Evolutionary conservation across 768 basidiomycete genomes (phyloP).

Genomic region (Mycena alexandri): DNA sequence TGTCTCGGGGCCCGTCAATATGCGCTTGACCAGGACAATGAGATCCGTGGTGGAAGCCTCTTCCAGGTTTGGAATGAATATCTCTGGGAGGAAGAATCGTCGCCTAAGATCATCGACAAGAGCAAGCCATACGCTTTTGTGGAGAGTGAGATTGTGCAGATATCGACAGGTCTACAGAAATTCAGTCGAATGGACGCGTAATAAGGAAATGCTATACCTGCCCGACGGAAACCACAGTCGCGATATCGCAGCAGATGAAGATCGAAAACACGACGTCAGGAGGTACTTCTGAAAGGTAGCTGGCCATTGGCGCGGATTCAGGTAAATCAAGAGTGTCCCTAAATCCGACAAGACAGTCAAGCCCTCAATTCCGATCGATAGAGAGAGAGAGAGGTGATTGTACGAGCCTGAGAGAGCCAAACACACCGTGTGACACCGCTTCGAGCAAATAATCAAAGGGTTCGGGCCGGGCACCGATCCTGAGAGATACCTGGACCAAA

Average conservation of each 20-base stretch:
- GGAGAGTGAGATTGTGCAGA: background rate
- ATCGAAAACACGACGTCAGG: constrained; percentile 7
- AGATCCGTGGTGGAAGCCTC: background rate
- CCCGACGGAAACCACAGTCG: background rate
- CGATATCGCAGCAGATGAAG: constrained; percentile 15
- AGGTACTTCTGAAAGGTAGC: background rate
- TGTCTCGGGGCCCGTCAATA: constrained; percentile 7
- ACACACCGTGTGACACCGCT: no score
- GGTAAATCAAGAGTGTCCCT: no score
- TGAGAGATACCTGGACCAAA: no score
- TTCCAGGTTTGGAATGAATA: background rate
- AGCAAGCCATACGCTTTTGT: constrained; percentile 5
- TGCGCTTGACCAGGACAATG: background rate
- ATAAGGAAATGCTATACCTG: background rate
- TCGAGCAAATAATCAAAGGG: no score
- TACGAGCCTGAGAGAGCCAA: no score
- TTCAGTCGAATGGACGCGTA: background rate
- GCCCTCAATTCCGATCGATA: no score
- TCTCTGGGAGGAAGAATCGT: background rate
- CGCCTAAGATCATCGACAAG: constrained; percentile 7
- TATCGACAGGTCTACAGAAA: constrained; percentile 8
- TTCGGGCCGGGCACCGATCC: no score
- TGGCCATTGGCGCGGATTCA: no score
- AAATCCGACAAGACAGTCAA: no score
- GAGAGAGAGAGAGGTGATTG: no score